Evolutionary conservation across 2,329 filamentous ascomycete species (phyloP).

Genomic region (Pseudofabraea citricarpa): DNA sequence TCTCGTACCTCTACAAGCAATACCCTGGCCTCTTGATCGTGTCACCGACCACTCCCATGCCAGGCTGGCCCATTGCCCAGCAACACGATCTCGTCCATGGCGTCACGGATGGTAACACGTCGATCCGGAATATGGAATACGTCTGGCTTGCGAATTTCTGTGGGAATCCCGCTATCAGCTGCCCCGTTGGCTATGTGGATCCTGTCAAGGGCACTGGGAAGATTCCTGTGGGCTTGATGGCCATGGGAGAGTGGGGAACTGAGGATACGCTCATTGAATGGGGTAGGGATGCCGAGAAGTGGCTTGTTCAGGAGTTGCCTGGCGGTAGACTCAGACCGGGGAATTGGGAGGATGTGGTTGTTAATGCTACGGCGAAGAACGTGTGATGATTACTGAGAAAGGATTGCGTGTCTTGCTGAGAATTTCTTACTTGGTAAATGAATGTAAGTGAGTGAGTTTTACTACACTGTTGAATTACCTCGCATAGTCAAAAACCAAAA

Average conservation of each 20-base stretch:
- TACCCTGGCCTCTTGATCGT: conserved; percentile 75
- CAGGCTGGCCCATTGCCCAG: conserved; percentile 62
- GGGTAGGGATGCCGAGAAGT: conserved; percentile 52
- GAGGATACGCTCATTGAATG: conserved; percentile 60
- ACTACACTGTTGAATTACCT: no score
- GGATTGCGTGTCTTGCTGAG: no score
- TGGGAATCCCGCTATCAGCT: conserved; percentile 70
- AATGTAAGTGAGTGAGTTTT: no score
- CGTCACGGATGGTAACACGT: conserved; percentile 66
- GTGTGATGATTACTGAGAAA: no score
- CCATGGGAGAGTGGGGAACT: conserved; percentile 61
- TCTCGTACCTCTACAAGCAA: conserved; percentile 63
- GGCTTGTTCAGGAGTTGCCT: conserved; percentile 42
- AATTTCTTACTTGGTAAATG: no score
- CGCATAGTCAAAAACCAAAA: no score
- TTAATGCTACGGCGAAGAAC: conserved; percentile 29
- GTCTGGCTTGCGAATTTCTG: conserved; percentile 80
- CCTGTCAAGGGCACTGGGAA: conserved; percentile 42
- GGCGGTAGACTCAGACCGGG: conserved; percentile 46
- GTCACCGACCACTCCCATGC: conserved; percentile 70
- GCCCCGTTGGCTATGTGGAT: conserved; percentile 67
- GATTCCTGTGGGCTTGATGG: conserved; percentile 58
- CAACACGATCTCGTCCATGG: conserved; percentile 63
- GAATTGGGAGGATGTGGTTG: conserved; percentile 55
- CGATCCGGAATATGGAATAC: conserved; percentile 78